Base-by-base conservation (phyloP, 2,329 filamentous ascomycete species). In the Myriosclerotinia scirpicola region DNA sequence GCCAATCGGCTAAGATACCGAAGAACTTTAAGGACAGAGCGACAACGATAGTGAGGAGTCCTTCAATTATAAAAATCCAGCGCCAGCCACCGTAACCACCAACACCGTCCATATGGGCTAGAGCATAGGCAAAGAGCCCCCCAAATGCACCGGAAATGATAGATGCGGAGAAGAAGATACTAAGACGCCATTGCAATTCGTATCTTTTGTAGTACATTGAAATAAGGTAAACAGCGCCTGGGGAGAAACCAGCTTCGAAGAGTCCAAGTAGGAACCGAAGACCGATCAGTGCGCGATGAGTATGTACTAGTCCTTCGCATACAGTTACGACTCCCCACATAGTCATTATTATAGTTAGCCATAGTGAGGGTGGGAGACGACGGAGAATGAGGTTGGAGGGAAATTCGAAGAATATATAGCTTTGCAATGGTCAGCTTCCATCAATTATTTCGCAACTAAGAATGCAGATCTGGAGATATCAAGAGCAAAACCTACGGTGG, bases 231-330 rank as follows among this genome's bases (percentile, higher is more conserved):
- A 82, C 77, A 12, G 64, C 55, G 7, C 89, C 79, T 0, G 89
- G 87, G 73, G 90, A 90, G 77, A 90, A 90, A 8, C 84, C 88
- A 6, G 82, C 70, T 63, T 72, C 71, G 20, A 71, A 68, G 3
- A 71, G 48, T 1, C 88, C 88, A 36, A 92, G 79, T 70, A 92
- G 86, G 84, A 87, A 90, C 12, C 88, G 81, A n/a, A 90, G 75
- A 1, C 87, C 84, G 72, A 92, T 85, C 68, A 92, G 79, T 0
- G 87, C 86, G 9, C 81, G 78, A 72, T 88, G 91, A 69, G 86
- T 87, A 65, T 80, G 77, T 3, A 73, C 68, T 20, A 73, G 60
- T 3, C 71, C 71, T 42, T 71, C 58, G 12, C 69, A 68, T 8
- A 72, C 68, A 14, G 68, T 70, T 34, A 73, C 71, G 14, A 78